Evolutionary conservation across 169 alveolate genomes (phyloP), one percentile per base, ranked within the genome.

Genomic region (Plasmodium gallinaceum): DNA sequence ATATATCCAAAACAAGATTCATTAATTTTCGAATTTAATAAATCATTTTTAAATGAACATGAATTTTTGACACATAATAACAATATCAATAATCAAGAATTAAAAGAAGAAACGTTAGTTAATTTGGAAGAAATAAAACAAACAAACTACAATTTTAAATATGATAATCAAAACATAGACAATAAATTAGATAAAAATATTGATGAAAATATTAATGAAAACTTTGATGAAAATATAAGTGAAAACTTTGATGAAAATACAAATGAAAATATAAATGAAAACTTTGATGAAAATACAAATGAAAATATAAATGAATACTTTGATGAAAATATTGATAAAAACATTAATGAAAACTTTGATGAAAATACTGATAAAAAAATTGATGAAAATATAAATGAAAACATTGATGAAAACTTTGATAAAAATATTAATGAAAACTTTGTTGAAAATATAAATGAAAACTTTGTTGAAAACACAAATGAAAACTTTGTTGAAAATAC

Each of bases 1-100:
- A 48, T 80, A 43, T 66, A 83, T 16, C 54, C 51, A 57, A 80
- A 57, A 6, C 69, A 80, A 80, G 61, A 80, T 57, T 80, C 78
- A 16, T 58, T 80, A 9, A 39, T n/a, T 6, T 80, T 80, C n/a
- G 90, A 80, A 54, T 26, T 80, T 39, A 68, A 68, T 16, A 66
- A 66, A 8, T 43, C 52, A 52, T 37, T 80, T 52, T 66, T 80
- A 39, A 54, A 80, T 42, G 48, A 65, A 37, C 68, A 78, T n/a
- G 51, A 12, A 16, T 18, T 18, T 16, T 60, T 26, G 26, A 32
- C 85, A 5, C 22, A 10, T 8, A 7, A 26, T 39, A 45, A 37
- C 32, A 32, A 32, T 32, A 2, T 32, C 4, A 32, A 32, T 32
- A 2, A 54, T 54, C 22, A 54, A 54, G 14, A 54, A 16, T 9